A percentile compares a stretch with the other conserved stretches of the same genome.
Evolutionary conservation across 192 early-diverging fungal genomes (phyloP).

Genomic region (Coemansia umbellata): DNA sequence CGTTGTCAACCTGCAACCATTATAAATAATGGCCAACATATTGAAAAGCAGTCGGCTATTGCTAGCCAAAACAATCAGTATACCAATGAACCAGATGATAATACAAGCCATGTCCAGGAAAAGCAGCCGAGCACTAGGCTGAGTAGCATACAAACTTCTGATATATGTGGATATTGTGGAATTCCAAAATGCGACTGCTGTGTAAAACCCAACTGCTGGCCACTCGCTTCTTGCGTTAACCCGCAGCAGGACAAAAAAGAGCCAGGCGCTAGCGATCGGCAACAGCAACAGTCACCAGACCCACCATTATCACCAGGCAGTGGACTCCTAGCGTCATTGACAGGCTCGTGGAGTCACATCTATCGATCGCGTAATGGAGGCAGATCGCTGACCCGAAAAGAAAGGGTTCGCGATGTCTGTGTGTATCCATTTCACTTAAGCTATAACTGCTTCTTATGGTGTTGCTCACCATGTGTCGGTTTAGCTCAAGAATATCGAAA

Average conservation of each 20-base stretch:
- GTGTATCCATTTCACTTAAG: conserved; percentile 29
- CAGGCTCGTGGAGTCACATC: conserved; percentile 37
- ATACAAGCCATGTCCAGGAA: too few relatives aligned
- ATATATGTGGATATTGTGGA: neutral
- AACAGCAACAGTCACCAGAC: neutral
- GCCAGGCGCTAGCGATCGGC: neutral
- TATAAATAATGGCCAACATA: too few relatives aligned
- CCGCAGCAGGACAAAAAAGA: too few relatives aligned
- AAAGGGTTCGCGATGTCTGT: conserved; percentile 15
- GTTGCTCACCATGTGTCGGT: conserved; percentile 27
- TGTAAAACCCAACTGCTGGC: neutral
- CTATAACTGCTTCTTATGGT: conserved; percentile 47
- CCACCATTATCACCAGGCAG: neutral
- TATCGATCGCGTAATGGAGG: conserved; percentile 18
- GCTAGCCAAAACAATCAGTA: too few relatives aligned
- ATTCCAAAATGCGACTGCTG: neutral
- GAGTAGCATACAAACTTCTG: neutral
- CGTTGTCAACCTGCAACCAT: too few relatives aligned
- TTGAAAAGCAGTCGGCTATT: too few relatives aligned
- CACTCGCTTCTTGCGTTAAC: too few relatives aligned
- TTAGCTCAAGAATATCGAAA: conserved; percentile 12
- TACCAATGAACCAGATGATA: too few relatives aligned
- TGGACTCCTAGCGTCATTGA: conserved; percentile 4
- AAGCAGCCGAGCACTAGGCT: neutral
- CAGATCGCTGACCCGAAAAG: neutral